Base-by-base conservation (phyloP, 495 filamentous ascomycete species). In the Penicillium chermesinum region DNA sequence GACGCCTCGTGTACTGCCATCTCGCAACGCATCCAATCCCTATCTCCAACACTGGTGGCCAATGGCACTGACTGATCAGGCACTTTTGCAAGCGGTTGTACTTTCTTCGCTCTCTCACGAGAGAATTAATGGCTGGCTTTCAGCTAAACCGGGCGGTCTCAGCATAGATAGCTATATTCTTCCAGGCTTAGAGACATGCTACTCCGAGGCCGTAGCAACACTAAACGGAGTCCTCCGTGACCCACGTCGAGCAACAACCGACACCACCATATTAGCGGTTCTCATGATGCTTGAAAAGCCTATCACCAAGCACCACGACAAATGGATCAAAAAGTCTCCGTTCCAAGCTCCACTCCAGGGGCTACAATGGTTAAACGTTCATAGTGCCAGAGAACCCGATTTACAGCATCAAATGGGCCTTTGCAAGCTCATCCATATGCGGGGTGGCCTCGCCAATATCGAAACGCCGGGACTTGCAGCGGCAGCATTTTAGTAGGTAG, bases 1-100 rank as follows among this genome's bases (percentile, higher is more conserved):
- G 41, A 44, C 27, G n/a, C 41, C 41, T 17, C 41, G 41, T 18
- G 41, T 44, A 17, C 41, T 44, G 13, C 41, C 41, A 19, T 15
- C 41, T 18, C 17, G 15, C 3, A 36, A 35, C 14, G 16, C 27
- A 20, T 7, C 20, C 2, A 44, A 44, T 21, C 41, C 41, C 6
- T 44, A 44, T 35, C 41, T 44, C 7, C 41, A 44, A 35, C 35
- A 13, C 13, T 44, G 41, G 41, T 14, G 33, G 1, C 41, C 25
- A 34, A 12, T 44, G n/a, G 15, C 41, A 6, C 14, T 44, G 15
- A 44, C 19, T 16, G 27, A 44, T 3, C 12, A 17, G 27, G 25
- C 41, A 8, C 16, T 35, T 1, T 44, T 44, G 7, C 7, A 15
- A 6, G 41, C 41, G 14, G 7, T 44, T 12, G 4, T 44, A 20